These are phyloP conservation scores for Alisma plantagoaquatica DNA, from an alignment of 106 monocot genomes.

Conservation along the genomic window DNA sequence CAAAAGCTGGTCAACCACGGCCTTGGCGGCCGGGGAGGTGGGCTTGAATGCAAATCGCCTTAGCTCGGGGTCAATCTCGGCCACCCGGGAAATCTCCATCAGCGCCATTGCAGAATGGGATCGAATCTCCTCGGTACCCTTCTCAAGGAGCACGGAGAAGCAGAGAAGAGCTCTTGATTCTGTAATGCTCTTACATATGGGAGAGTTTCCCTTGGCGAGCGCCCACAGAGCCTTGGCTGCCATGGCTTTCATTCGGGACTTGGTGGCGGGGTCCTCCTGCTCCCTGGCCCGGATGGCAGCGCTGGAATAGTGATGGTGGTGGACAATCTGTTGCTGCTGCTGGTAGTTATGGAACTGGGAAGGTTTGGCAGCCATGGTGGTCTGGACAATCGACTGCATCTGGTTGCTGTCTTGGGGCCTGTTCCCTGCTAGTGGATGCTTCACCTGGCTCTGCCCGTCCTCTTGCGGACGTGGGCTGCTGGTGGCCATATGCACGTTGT, in stretches of 20 bases:
- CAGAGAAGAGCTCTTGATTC: constrained; percentile 76
- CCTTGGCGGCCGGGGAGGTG: constrained; percentile 31
- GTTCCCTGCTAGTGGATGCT: too few species aligned
- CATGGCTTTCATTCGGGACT: constrained; percentile 54
- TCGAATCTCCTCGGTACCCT: constrained; percentile 54
- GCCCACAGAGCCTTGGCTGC: constrained; percentile 49
- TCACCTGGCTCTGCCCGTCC: too few species aligned
- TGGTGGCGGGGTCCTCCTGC: constrained; percentile 41
- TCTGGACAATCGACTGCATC: neutral
- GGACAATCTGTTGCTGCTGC: too few species aligned
- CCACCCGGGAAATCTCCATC: constrained; percentile 26
- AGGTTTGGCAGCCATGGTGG: neutral
- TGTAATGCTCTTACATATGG: constrained; percentile 66
- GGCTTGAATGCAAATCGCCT: constrained; percentile 35
- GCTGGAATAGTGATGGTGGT: too few species aligned
- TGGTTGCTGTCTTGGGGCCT: too few species aligned
- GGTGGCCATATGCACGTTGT: too few species aligned
- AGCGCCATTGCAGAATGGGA: neutral
- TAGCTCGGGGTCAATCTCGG: constrained; percentile 39
- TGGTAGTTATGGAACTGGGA: neutral
- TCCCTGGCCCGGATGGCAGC: constrained; percentile 20
- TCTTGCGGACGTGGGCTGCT: too few species aligned
- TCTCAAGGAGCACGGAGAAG: constrained; percentile 72
- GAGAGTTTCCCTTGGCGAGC: constrained; percentile 33
- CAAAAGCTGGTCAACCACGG: neutral